Base-by-base conservation (phyloP, 345 rosid species). In the Aethionema arabicum region DNA sequence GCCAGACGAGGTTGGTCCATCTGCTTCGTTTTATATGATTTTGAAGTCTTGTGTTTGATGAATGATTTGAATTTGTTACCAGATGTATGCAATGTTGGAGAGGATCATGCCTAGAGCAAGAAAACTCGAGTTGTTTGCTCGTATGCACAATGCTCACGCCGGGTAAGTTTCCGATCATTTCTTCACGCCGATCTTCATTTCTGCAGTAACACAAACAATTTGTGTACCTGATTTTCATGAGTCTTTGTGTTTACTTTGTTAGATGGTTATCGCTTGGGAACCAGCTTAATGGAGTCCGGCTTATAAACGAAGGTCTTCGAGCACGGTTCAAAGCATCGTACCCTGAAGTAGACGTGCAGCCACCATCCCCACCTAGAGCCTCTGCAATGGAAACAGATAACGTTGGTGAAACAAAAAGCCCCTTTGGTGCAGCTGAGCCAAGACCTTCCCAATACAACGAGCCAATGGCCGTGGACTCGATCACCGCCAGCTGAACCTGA, bases 61-160 rank as follows among this genome's bases (percentile, higher is more conserved):
- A 36, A 13, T 50, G 65, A 32, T 32, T 54, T 11, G 44, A 7
- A 21, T 66, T 58, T 53, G n/a, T 37, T 14, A 6, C 52, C 84
- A 90, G 99, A 93, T 93, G 99, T 93, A 93, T 59, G 83, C 97
- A 3, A 68, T 93, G 92, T 87, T 93, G 69, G 99, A 93, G 80
- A 93, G 99, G 76, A 84, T 90, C 63, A 90, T 95, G 78, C 99
- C 97, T 12, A 78, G 90, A 78, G 90, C 99, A 68, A 83, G 97
- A 72, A 93, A 90, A 70, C 78, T 93, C 59, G 96, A 93, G 76
- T 67, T 93, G 69, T 93, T 90, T 70, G 99, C 97, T 54, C 97
- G 97, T 51, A 93, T 90, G 99, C 97, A 93, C 77, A 90, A 93
- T 69, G 91, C 99, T 75, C 99, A 90, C 40, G 86, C 99, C 10